A percentile compares a stretch with the other conserved stretches of the same genome.
phyloP scores from a whole-genome alignment of 257 asterid genomes.

The Solanum phureja region DNA sequence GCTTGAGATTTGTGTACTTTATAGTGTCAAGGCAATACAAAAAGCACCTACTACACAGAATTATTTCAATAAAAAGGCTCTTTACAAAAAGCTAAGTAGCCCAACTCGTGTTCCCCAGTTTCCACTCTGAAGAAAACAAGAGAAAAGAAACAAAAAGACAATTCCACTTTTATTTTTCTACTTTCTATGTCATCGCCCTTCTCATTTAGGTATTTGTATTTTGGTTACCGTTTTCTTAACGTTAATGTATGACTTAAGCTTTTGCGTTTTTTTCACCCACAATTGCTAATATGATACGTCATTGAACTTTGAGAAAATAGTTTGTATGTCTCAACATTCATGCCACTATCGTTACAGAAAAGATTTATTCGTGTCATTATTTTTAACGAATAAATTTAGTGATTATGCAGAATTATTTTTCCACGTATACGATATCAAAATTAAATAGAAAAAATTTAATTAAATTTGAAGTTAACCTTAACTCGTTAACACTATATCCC shows the following conservation, averaged over 20 bases:
- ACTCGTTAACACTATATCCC: not conserved
- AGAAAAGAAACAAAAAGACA: not conserved
- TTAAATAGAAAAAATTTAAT: too few species aligned
- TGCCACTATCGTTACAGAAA: not conserved
- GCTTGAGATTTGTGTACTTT: not conserved
- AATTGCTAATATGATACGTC: not conserved
- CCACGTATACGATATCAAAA: rapidly evolving
- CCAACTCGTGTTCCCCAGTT: not conserved
- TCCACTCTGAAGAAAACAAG: not conserved
- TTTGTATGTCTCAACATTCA: not conserved
- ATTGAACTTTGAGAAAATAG: too few species aligned
- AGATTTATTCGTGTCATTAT: too few species aligned
- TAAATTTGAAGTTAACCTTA: too few species aligned
- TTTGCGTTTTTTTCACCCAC: not conserved
- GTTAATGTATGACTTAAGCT: not conserved
- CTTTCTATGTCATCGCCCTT: not conserved
- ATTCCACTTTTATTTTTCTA: not conserved
- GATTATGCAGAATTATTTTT: too few species aligned
- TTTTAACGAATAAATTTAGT: too few species aligned
- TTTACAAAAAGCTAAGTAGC: not conserved
- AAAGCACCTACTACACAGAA: not conserved
- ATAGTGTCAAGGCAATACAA: not conserved
- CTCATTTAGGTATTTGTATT: not conserved
- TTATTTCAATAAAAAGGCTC: not conserved
- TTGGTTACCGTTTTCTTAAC: not conserved